These are phyloP conservation scores for Guadua angustifolia DNA, from an alignment of 176 grass and related monocot species.

Conservation along the genomic window DNA sequence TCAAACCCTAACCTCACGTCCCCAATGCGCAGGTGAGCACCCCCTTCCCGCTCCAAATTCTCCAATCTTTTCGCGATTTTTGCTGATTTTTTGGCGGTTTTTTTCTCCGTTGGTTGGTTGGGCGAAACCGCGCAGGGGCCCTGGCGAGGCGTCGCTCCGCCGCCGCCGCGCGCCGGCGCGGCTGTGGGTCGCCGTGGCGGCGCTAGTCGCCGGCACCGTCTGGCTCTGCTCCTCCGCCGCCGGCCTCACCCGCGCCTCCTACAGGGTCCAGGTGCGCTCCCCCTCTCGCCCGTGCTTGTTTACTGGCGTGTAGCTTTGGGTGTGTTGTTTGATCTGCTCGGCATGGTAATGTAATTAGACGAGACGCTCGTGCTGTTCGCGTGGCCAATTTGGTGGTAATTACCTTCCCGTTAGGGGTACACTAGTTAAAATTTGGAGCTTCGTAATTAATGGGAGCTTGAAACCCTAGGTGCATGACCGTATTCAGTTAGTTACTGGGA, in stretches of 20 bases:
- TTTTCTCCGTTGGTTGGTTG: neutral
- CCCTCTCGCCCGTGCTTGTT: neutral
- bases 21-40: slow-evolving; percentile 55
- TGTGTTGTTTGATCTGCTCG: slow-evolving; percentile 23
- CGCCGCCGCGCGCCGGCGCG: slow-evolving; percentile 36
- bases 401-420: neutral
- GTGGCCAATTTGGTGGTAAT: neutral
- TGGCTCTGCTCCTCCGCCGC: slow-evolving; percentile 54
- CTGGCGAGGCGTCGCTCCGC: slow-evolving; percentile 9
- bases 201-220: slow-evolving; percentile 39
- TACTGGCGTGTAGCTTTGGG: neutral
- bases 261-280: slow-evolving; percentile 42
- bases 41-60: neutral
- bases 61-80: neutral
- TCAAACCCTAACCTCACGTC: slow-evolving; percentile 12
- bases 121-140: slow-evolving; percentile 19
- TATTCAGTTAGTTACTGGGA: neutral
- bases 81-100: neutral
- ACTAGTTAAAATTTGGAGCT: neutral
- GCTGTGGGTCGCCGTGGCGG: slow-evolving; percentile 47
- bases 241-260: slow-evolving; percentile 23
- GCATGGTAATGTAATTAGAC: neutral
- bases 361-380: neutral
- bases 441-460: neutral
- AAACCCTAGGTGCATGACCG: too few species aligned